These are phyloP conservation scores for Gillenia trifoliata DNA, from an alignment of 306 rosid genomes.

Conservation along the genomic window DNA sequence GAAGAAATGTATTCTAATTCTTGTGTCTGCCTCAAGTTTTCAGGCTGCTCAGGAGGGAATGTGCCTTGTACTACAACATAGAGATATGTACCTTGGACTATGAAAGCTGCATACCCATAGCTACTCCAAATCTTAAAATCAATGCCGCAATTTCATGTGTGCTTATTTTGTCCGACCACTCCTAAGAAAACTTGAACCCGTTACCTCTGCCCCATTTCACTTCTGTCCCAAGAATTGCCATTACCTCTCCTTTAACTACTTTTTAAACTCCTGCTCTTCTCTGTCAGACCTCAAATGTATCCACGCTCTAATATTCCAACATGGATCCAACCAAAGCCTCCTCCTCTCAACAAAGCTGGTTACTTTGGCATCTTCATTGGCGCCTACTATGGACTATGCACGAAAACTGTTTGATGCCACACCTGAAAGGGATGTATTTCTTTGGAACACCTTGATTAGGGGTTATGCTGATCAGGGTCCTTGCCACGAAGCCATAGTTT, in stretches of 20 bases:
- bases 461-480: slow-evolving; percentile 85
- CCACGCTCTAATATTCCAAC: slow-evolving; percentile 4
- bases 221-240: not conserved
- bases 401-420: slow-evolving; percentile 49
- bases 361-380: slow-evolving; percentile 7
- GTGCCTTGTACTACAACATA: not conserved
- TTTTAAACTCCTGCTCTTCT: slow-evolving; percentile 13
- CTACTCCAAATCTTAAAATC: not conserved
- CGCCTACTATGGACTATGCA: slow-evolving; percentile 18
- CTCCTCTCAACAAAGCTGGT: slow-evolving; percentile 13
- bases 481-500: slow-evolving; percentile 48
- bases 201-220: not conserved
- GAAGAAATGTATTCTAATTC: not conserved
- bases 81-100: not conserved
- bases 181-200: not conserved
- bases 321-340: slow-evolving; percentile 11
- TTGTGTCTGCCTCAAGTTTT: not conserved
- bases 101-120: not conserved
- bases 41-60: not conserved
- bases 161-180: not conserved
- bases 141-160: slow-evolving; percentile 9
- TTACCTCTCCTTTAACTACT: slow-evolving; percentile 7
- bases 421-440: slow-evolving; percentile 55
- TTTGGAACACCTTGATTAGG: slow-evolving; percentile 76
- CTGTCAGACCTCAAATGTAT: slow-evolving; percentile 8